Base-by-base conservation (phyloP, 2,329 filamentous ascomycete genomes). In the Diaporthe eres region DNA sequence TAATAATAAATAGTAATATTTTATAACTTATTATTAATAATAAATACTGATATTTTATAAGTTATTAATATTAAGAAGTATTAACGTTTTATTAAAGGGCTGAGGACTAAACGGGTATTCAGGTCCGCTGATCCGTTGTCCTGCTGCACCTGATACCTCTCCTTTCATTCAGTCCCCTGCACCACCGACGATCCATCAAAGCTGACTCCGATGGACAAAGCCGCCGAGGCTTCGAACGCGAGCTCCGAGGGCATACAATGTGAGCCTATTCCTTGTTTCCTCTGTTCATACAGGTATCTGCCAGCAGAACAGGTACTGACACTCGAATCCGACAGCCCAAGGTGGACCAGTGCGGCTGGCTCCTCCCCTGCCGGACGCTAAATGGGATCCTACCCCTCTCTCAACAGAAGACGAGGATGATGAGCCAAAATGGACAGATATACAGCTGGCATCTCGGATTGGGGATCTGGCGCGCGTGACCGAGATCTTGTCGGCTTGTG, bases 371-470 rank as follows among this genome's bases (percentile, higher is more conserved):
- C 73, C 65, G 25, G 71, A 76, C 47, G 74, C 71, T 5, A 51
- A 53, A 12, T 75, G 72, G 75, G 75, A 76, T 37, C 75, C 75
- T 8, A 63, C 72, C 19, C 51, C 34, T 31, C 53, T 71, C 13
- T 47, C 25, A 47, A 31, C 60, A 47, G 65, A 70, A 13, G 72
- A 75, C 9, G 72, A 71, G 6, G 58, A 74, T 4, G 72, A 76
- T 8, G 72, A 76, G 75, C 65, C 63, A 0, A 42, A 78, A 67
- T 85, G 83, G 83, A 84, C 84, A 1, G 78, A 80, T 22, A 79
- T 85, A 37, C 84, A 85, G 77, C 74, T 81, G 2, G 83, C 84
- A 1, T 78, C 83, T 3, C 78, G 81, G 53, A 79, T 79, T 13
- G 83, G 84, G 37, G 79, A 85, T 72, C 72, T 83, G 1, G 34